Base-by-base conservation (phyloP, 768 basidiomycete species). In the Mycena chlorophos region DNA sequence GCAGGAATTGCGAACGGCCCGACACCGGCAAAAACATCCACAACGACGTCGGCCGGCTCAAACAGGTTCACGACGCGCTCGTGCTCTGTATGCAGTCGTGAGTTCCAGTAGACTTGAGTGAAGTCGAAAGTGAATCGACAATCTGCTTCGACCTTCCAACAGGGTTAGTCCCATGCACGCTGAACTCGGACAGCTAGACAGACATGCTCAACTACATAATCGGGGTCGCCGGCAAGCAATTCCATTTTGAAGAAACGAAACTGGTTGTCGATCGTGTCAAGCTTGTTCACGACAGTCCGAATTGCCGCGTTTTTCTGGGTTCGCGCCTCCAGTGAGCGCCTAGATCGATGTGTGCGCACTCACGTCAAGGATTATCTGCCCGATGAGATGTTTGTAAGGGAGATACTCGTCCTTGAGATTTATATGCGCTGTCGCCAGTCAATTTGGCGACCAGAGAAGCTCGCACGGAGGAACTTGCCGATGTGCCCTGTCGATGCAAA, bases 211-310 rank as follows among this genome's bases (percentile, higher is more conserved):
- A 98, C 94, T 22, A 94, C 63, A 67, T 87, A 94, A 64, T 97
- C 80, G 1, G 86, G 81, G 55, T 95, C 89, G 1, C 97, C 97
- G 0, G 96, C 97, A 37, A 99, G 76, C 5, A 98, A 76, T 64
- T 99, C 97, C 97, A 99, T 98, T 63, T 89, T 80, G 70, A 99
- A 99, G 61, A 94, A 88, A 19, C 97, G 86, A 69, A 94, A 99
- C 67, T 87, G 78, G 25, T 78, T 84, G 65, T 94, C 85, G 51
- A 98, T 98, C 34, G 72, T 84, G 61, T 95, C 84, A 30, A 97
- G 74, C 71, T 98, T 99, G 75, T 99, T 98, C 37, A 99, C 94
- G 2, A 98, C 94, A 0, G 96, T 98, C 63, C 79, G 80, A 37
- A 96, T 76, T 22, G 73, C 73, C 20, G 80, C 80, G 68, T 94